Base-by-base conservation (phyloP, 116 monocot genomes). In the Zostera marina region DNA sequence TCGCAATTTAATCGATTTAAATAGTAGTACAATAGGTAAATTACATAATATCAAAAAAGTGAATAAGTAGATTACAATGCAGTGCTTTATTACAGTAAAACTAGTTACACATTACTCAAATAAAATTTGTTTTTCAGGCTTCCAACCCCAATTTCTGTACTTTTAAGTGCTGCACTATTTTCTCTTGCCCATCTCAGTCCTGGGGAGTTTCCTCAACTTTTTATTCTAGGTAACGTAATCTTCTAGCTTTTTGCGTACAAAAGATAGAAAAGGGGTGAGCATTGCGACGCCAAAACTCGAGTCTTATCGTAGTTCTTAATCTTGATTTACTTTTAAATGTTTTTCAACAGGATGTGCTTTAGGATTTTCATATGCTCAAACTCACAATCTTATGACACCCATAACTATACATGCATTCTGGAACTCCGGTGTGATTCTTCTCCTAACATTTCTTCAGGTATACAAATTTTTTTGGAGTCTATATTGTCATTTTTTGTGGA, bases 371-470 rank as follows among this genome's bases (percentile, higher is more conserved):
- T 94, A 88, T 67, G 81, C 84, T 54, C 88, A 88, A 67, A 88
- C 94, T 19, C 81, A 73, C n/a, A 94, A 94, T 73, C 85, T 94
- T 41, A 66, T 94, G 44, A 82, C 93, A 38, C 82, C 93, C 42
- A 88, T 94, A 68, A 84, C 84, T 14, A 80, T 88, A 52, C 93
- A 94, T 68, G 81, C 88, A 24, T 56, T 88, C 43, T 94, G 93
- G 93, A 94, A 94, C 54, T 84, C 94, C 11, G 88, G 79, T 14
- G 79, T 84, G 10, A 88, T 94, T 45, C 42, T 94, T 55, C 47
- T 88, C 41, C 77, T 94, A 16, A 88, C 85, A 23, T 62, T 88
- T 69, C 88, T 94, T 69, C 94, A 94, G 87, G 94, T 94, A 75
- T 48, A n/a, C 16, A 19, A 48, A 32, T 32, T 5, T 32, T 32